Conservation (phyloP, 2,329 filamentous ascomycete genomes). For the Claviceps sp. region DNA sequence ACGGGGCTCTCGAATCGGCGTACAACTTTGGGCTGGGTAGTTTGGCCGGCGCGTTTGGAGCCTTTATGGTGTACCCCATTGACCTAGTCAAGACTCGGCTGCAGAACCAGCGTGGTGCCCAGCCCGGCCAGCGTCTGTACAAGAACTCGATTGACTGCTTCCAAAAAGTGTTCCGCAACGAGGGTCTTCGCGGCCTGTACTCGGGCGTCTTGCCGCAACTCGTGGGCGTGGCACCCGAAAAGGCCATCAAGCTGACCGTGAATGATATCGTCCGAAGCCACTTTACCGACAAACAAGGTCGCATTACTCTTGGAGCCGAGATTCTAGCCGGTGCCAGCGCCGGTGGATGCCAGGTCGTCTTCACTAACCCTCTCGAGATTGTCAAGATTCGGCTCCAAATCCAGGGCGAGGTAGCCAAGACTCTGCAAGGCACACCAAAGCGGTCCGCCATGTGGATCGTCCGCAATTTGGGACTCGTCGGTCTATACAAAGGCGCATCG, state of each 20-base stretch:
- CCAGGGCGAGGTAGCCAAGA: slow-evolving; percentile 90
- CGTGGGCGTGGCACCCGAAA: slow-evolving; percentile 95
- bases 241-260: slow-evolving; percentile 97
- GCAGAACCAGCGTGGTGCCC: slow-evolving; percentile 83
- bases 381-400: slow-evolving; percentile 98
- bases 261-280: slow-evolving; percentile 79
- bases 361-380: slow-evolving; percentile 96
- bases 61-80: slow-evolving; percentile 99
- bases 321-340: slow-evolving; percentile 78
- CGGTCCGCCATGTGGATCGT: slow-evolving; percentile 97
- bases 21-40: slow-evolving; percentile 89
- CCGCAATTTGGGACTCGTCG: slow-evolving; percentile 81
- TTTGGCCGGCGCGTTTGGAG: slow-evolving; percentile 88
- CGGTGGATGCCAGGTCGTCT: slow-evolving; percentile 93
- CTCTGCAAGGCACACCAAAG: slow-evolving; percentile 64
- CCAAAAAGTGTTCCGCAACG: slow-evolving; percentile 82
- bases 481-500: slow-evolving; percentile 91
- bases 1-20: slow-evolving; percentile 50
- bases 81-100: slow-evolving; percentile 97
- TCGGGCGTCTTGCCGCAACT: slow-evolving; percentile 91
- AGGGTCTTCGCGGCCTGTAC: slow-evolving; percentile 81
- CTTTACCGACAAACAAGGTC: slow-evolving; percentile 62
- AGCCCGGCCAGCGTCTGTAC: slow-evolving; percentile 78
- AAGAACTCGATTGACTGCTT: slow-evolving; percentile 97
- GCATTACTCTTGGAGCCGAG: slow-evolving; percentile 60